Evolutionary conservation across 163 green algal species (phyloP).

Genomic region (Scenedesmus sp.): DNA sequence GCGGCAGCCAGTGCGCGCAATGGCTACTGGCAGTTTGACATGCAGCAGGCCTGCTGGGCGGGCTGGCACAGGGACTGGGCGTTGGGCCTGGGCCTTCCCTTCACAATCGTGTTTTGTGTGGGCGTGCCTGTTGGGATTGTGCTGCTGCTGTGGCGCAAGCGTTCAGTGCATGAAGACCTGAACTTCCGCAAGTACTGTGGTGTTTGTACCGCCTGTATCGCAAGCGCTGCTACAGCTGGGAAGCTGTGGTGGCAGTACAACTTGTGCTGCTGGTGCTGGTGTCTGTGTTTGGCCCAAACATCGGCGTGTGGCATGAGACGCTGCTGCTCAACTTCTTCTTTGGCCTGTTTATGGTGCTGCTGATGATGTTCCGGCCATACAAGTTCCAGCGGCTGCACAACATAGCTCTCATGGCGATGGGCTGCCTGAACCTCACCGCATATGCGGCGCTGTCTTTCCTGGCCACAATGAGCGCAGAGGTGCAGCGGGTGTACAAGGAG

Average conservation of each 20-base stretch:
- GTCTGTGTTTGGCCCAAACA: constrained; percentile 1
- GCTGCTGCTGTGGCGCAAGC: not conserved
- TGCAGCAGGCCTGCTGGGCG: constrained; percentile 13
- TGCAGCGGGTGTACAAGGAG: constrained; percentile 5
- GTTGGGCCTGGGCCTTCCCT: constrained; percentile 19
- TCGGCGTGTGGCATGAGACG: not conserved
- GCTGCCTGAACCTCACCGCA: not conserved
- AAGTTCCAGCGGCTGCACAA: not conserved
- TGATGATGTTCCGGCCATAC: constrained; percentile 21
- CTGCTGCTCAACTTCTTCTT: constrained; percentile 19
- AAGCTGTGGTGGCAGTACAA: constrained; percentile 19
- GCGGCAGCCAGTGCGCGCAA: not conserved
- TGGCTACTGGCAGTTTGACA: constrained; percentile 19
- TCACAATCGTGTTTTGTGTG: constrained; percentile 8
- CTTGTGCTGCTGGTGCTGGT: constrained; percentile 18
- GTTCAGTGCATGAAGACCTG: not conserved
- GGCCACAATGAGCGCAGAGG: not conserved
- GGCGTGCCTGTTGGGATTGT: not conserved
- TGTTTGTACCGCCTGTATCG: constrained; percentile 16
- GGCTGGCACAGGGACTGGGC: constrained; percentile 32
- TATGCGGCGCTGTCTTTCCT: constrained; percentile 1
- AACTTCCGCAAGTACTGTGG: not conserved
- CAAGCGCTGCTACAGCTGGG: not conserved
- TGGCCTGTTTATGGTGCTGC: not conserved
- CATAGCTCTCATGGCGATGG: not conserved